Percentiles rank a stretch among this genome's conserved stretches.
These are phyloP conservation scores for Pythium angustatum DNA, from an alignment of 352 stramenopile genomes.

Conservation along the genomic window DNA sequence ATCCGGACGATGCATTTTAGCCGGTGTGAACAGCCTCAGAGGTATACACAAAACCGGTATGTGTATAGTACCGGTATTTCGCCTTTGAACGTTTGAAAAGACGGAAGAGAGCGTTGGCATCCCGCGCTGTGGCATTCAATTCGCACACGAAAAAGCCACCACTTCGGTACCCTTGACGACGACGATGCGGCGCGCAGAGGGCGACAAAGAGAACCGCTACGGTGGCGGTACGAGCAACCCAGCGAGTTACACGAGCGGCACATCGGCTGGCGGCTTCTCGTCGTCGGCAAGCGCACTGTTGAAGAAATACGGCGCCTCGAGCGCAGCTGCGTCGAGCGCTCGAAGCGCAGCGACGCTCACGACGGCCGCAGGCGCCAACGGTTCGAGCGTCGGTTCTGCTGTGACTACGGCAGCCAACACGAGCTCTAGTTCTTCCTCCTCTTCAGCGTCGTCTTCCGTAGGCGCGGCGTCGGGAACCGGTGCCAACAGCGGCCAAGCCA, in stretches of 20 bases:
- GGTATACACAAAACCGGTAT: conserved; percentile 13
- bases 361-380: conserved; percentile 7
- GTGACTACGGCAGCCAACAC: too few relatives aligned
- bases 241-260: conserved; percentile 5
- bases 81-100: conserved; percentile 37
- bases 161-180: too few relatives aligned
- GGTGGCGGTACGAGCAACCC: conserved; percentile 5
- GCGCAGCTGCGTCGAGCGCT: conserved; percentile 1
- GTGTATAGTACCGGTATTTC: conserved; percentile 26
- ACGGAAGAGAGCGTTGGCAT: conserved; percentile 10
- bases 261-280: conserved; percentile 2
- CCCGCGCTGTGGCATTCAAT: too few relatives aligned
- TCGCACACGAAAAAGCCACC: too few relatives aligned
- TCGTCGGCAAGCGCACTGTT: conserved; percentile 23
- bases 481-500: conserved; percentile 9
- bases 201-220: conserved; percentile 63
- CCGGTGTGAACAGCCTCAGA: too few relatives aligned
- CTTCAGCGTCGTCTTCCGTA: conserved; percentile 2
- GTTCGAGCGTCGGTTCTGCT: conserved; percentile 7
- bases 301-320: conserved; percentile 33
- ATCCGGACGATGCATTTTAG: too few relatives aligned
- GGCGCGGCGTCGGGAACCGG: not conserved
- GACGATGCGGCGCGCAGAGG: conserved; percentile 59
- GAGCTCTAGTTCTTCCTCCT: conserved; percentile 4
- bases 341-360: conserved; percentile 6